Evolutionary conservation across 2,329 filamentous ascomycete genomes (phyloP), one percentile per base, ranked within the genome.

Genomic region (Neophaeococcomyces mojaviensis): DNA sequence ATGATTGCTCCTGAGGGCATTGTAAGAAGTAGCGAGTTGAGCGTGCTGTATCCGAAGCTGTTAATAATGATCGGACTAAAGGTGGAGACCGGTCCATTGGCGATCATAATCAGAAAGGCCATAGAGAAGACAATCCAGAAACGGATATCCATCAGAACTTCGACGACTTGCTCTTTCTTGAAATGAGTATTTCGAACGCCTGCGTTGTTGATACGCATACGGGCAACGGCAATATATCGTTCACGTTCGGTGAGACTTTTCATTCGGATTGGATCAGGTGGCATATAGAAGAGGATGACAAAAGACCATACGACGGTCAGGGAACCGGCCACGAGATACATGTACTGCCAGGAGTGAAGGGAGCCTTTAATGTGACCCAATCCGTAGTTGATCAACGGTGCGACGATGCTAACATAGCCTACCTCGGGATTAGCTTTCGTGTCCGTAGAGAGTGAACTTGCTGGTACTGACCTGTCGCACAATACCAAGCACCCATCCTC

Each of bases 21-120:
- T 1, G 73, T 54, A 0, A 84, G 80, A 0, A 87, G 69, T 47
- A 88, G 86, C 0, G 79, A 76, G 26, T 82, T 70, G 0, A 83
- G 69, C 0, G 75, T 73, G 18, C 70, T 71, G 64, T 74, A 86
- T 44, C 82, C 82, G 57, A 86, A 86, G 0, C 81, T 84, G 1
- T 74, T 78, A 2, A 86, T 81, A 48, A 86, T 86, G 1, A 86
- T 65, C 0, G 82, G 81, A 0, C 81, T 81, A 57, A 86, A 85
- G 1, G 81, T 28, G 24, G 5, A 6, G 5, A 41, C 39, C 5
- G 81, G 82, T 10, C 82, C 82, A 57, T 86, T 86, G 49, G 85
- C 75, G 0, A 80, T 83, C 55, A 85, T 70, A 50, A 78, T 80
- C 1, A 79, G 76, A 1, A 76, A 78, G 79, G 84, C 84, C 70